Percentiles rank a stretch among this genome's conserved stretches.
phyloP scores from a whole-genome alignment of 2,329 filamentous ascomycete genomes.

The Exophiala sp. region DNA sequence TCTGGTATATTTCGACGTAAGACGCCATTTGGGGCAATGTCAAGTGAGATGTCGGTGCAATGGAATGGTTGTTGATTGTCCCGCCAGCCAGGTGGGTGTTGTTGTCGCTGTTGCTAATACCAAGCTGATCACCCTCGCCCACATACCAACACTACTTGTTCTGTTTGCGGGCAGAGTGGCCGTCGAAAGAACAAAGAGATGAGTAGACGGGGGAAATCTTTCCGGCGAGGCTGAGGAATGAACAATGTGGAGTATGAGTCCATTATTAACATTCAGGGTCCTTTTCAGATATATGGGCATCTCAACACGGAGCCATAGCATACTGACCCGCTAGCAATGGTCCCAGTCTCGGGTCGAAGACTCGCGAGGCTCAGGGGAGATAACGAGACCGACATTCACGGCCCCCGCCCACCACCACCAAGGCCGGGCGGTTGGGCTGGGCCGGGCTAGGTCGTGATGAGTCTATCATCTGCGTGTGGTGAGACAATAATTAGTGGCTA shows the following conservation, averaged over 20 bases:
- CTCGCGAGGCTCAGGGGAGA: no score
- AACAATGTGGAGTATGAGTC: constrained; percentile 13
- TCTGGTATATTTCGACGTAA: background rate
- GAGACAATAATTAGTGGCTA: background rate
- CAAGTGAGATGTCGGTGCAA: no score
- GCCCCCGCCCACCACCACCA: no score
- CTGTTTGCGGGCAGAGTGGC: constrained; percentile 5
- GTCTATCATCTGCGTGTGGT: background rate
- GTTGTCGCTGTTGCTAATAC: constrained; percentile 1
- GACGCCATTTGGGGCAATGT: background rate
- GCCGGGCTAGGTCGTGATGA: no score
- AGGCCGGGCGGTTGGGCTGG: no score
- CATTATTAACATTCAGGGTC: background rate
- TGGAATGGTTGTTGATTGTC: no score
- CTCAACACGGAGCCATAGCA: no score
- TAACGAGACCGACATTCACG: no score
- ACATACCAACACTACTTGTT: constrained; percentile 4
- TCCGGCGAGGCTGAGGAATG: constrained; percentile 15
- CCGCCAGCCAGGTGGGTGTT: constrained; percentile 1
- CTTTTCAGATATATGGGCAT: background rate
- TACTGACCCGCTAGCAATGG: no score
- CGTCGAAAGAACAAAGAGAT: constrained; percentile 10
- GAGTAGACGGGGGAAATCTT: constrained; percentile 14
- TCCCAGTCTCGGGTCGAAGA: no score
- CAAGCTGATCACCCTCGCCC: no score